A percentile compares a stretch with the other conserved stretches of the same genome.
These are phyloP conservation scores for Pichia kluyveri DNA, from an alignment of 805 yeast genomes.

Conservation along the genomic window DNA sequence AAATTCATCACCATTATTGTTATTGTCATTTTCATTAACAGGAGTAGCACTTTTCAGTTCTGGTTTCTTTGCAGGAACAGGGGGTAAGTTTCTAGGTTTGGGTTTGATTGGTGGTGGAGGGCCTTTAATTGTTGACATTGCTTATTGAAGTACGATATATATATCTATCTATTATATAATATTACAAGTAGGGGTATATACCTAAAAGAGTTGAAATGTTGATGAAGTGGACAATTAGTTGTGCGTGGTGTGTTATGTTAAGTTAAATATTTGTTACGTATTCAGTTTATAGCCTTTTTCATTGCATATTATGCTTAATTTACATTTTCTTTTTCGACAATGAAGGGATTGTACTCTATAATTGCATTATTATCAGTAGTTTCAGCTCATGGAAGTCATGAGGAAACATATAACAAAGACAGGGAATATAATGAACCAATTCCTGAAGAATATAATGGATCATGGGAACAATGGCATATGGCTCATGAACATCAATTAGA, in stretches of 20 bases:
- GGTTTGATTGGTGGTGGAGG: constrained; percentile 26
- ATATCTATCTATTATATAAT: no score
- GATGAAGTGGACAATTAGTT: no score
- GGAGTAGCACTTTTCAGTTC: background rate
- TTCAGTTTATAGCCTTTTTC: no score
- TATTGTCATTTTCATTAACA: constrained; percentile 3
- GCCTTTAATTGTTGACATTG: constrained; percentile 10
- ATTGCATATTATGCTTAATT: no score
- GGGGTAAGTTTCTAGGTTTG: constrained; percentile 25
- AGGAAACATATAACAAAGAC: constrained; percentile 1
- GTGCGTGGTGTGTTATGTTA: no score
- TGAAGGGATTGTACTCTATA: no score
- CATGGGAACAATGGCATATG: constrained; percentile 91
- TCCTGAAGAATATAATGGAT: constrained; percentile 39
- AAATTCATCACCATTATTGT: background rate
- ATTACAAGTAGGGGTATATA: no score
- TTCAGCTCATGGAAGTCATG: background rate
- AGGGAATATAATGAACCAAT: constrained; percentile 30
- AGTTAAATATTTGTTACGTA: no score
- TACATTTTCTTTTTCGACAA: no score
- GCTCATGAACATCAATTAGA: constrained; percentile 67
- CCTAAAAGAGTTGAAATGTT: no score
- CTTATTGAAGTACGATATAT: no score
- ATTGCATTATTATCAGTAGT: background rate
- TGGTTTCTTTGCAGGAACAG: constrained; percentile 20